These are phyloP conservation scores for Chalciporus piperatus DNA, from an alignment of 768 basidiomycete species.

Conservation along the genomic window DNA sequence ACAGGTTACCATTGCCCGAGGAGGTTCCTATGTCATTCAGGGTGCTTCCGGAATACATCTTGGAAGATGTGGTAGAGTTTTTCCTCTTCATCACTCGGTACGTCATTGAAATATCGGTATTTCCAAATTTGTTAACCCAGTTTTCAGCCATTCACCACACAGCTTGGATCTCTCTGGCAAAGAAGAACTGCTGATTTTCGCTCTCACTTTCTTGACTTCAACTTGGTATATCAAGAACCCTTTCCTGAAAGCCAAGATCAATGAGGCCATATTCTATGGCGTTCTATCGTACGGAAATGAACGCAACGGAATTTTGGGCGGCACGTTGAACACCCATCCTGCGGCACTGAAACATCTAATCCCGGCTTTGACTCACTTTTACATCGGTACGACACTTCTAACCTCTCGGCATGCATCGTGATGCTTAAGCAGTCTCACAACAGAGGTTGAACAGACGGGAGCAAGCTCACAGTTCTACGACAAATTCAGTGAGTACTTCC, in stretches of 20 bases:
- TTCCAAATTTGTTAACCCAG: background rate
- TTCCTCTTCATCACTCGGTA: constrained; percentile 81
- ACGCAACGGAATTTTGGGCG: constrained; percentile 71
- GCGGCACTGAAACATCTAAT: constrained; percentile 87
- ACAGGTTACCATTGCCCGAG: constrained; percentile 80
- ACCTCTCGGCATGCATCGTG: background rate
- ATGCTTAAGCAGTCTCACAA: constrained; percentile 1
- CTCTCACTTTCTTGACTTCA: constrained; percentile 86
- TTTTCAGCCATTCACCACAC: constrained; percentile 61
- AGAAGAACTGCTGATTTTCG: constrained; percentile 81
- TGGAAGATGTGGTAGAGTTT: constrained; percentile 93
- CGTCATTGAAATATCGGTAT: constrained; percentile 19
- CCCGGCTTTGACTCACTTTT: constrained; percentile 89
- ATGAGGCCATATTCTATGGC: constrained; percentile 79
- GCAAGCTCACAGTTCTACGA: constrained; percentile 99
- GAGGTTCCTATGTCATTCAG: constrained; percentile 85
- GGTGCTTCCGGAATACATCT: constrained; percentile 87
- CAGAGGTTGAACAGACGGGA: constrained; percentile 97
- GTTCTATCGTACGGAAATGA: constrained; percentile 65
- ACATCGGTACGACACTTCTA: constrained; percentile 64
- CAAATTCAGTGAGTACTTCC: constrained; percentile 77
- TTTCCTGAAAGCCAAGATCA: constrained; percentile 93
- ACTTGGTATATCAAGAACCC: constrained; percentile 99
- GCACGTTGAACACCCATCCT: constrained; percentile 78
- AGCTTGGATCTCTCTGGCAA: constrained; percentile 84